phyloP scores from a whole-genome alignment of 2,329 filamentous ascomycete genomes.

The Fusarium sublunatum region DNA sequence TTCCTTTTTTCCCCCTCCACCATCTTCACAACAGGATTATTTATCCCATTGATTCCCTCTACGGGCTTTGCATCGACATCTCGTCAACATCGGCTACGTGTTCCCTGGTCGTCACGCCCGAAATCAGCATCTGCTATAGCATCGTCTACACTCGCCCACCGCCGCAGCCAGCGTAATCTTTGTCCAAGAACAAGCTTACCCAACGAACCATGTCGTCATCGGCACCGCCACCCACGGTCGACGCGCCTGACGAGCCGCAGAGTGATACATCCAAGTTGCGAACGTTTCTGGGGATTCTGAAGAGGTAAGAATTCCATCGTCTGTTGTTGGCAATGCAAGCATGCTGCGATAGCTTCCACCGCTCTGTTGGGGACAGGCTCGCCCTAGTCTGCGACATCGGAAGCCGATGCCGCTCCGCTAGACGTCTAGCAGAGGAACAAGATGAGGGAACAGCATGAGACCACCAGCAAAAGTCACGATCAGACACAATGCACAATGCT shows the following conservation, averaged over 20 bases:
- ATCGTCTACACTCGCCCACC: conserved; percentile 2
- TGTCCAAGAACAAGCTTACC: conserved; percentile 20
- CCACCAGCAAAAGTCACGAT: conserved; percentile 13
- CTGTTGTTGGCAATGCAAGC: neutral
- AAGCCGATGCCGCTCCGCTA: conserved; percentile 16
- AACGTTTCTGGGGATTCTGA: conserved; percentile 87
- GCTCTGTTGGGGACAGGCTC: conserved; percentile 13
- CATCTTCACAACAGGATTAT: conserved; percentile 4
- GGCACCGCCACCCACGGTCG: conserved; percentile 48
- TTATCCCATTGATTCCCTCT: conserved; percentile 3
- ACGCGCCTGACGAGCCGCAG: conserved; percentile 58
- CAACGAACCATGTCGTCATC: conserved; percentile 54
- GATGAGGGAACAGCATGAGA: conserved; percentile 22
- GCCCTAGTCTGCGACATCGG: conserved; percentile 33
- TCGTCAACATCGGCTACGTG: conserved; percentile 2
- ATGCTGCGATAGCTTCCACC: conserved; percentile 31
- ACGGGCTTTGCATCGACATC: conserved; percentile 7
- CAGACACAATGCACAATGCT: conserved; percentile 7
- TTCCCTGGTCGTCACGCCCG: conserved; percentile 1
- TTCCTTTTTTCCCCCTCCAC: conserved; percentile 9
- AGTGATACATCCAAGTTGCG: conserved; percentile 90
- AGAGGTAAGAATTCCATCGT: conserved; percentile 72
- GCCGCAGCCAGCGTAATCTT: conserved; percentile 18
- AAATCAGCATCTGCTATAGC: conserved; percentile 12
- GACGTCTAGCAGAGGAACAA: conserved; percentile 22